Evolutionary conservation across 2,329 filamentous ascomycete species (phyloP).

Genomic region (Epichloe festucae): DNA sequence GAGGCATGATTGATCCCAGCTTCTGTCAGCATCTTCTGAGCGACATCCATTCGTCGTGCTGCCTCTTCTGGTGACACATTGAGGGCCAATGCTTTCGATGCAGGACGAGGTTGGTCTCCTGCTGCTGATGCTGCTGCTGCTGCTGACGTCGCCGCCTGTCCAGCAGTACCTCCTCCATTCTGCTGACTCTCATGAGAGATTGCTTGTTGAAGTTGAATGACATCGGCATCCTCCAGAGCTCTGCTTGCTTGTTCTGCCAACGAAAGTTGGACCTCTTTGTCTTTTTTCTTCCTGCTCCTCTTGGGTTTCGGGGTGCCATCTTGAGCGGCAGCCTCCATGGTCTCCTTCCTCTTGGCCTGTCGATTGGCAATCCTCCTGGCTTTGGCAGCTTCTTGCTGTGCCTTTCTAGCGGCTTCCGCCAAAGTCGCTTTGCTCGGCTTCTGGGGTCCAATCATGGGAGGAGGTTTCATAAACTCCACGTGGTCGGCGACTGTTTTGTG

Average conservation of each 20-base stretch:
- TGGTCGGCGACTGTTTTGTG: slow-evolving; percentile 42
- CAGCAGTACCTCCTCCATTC: background rate
- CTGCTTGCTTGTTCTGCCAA: slow-evolving; percentile 6
- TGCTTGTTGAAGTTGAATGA: slow-evolving; percentile 2
- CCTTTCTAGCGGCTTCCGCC: slow-evolving; percentile 9
- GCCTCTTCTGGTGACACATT: slow-evolving; percentile 32
- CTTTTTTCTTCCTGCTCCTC: slow-evolving; percentile 14
- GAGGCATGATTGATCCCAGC: slow-evolving; percentile 38
- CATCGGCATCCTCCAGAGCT: slow-evolving; percentile 1
- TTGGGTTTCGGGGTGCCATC: slow-evolving; percentile 13
- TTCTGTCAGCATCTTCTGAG: slow-evolving; percentile 32
- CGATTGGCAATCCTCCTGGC: slow-evolving; percentile 12
- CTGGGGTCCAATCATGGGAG: slow-evolving; percentile 21
- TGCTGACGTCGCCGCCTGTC: background rate
- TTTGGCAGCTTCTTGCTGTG: slow-evolving; percentile 15
- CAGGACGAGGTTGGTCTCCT: background rate
- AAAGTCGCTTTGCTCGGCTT: slow-evolving; percentile 8
- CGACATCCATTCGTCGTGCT: slow-evolving; percentile 34
- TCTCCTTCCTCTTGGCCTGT: slow-evolving; percentile 15
- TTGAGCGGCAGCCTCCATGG: slow-evolving; percentile 6
- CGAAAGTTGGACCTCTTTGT: slow-evolving; percentile 8
- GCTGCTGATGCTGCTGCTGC: background rate
- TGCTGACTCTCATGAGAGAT: background rate
- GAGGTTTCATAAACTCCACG: slow-evolving; percentile 32
- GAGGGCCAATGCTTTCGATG: slow-evolving; percentile 14